These are phyloP conservation scores for Neofusicoccum cordaticola DNA, from an alignment of 2,329 filamentous ascomycete species.

Conservation along the genomic window DNA sequence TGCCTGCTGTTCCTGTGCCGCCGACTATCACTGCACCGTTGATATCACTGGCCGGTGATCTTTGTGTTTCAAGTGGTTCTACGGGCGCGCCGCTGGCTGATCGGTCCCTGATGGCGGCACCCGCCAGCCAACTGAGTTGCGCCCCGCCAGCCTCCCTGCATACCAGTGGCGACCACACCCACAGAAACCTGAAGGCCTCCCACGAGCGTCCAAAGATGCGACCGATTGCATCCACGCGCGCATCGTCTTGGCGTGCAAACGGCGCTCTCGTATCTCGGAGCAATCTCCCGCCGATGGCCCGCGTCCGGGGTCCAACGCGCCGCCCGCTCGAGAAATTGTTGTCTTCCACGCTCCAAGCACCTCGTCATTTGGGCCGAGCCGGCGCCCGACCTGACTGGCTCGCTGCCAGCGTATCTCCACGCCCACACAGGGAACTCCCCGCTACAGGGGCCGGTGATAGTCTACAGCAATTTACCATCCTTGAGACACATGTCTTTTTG, in stretches of 20 bases:
- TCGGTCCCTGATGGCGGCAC: conserved; percentile 7
- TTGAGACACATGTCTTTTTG: neutral
- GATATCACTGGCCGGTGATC: conserved; percentile 13
- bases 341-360: neutral
- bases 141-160: conserved; percentile 4
- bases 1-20: conserved; percentile 14
- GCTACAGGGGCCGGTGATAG: neutral
- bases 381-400: neutral
- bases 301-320: neutral
- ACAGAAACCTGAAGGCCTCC: neutral
- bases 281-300: conserved; percentile 10
- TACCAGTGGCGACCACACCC: neutral
- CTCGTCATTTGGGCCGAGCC: neutral
- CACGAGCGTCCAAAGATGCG: neutral
- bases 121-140: conserved; percentile 1
- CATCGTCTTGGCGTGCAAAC: conserved; percentile 5
- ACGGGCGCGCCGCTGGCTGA: conserved; percentile 11
- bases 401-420: neutral
- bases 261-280: conserved; percentile 5
- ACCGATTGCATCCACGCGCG: neutral
- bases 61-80: conserved; percentile 14
- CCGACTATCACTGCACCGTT: conserved; percentile 12
- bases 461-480: neutral
- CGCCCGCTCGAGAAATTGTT: neutral
- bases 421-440: neutral